phyloP scores from a whole-genome alignment of 2,329 filamentous ascomycete genomes.

The Botrytis aclada region DNA sequence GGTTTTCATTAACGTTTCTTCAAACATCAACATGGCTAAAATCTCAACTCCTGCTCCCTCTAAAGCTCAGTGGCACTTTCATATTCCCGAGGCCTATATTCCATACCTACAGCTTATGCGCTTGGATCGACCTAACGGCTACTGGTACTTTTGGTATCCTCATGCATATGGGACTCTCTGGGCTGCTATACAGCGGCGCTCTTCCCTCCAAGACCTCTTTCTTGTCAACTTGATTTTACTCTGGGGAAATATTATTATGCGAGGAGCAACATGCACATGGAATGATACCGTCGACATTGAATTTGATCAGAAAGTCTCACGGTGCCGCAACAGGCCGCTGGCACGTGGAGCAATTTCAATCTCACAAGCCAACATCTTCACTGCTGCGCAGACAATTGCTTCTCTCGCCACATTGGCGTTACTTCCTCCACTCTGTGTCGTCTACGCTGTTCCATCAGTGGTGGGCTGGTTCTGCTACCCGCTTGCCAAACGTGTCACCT shows the following conservation, averaged over 20 bases:
- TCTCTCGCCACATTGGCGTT: neutral
- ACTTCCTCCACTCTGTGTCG: neutral
- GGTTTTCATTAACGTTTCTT: too few relatives aligned
- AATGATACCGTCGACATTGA: constrained; percentile 13
- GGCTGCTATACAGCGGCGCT: too few relatives aligned
- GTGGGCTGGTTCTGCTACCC: constrained; percentile 11
- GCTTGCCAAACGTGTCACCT: constrained; percentile 17
- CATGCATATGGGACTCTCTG: too few relatives aligned
- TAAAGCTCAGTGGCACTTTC: too few relatives aligned
- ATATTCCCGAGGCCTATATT: too few relatives aligned
- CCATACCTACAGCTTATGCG: too few relatives aligned
- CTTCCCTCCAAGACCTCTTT: too few relatives aligned
- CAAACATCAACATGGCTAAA: too few relatives aligned
- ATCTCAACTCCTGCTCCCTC: too few relatives aligned
- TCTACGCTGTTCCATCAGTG: neutral
- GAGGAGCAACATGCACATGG: constrained; percentile 11
- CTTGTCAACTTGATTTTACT: too few relatives aligned
- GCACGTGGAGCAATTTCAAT: neutral
- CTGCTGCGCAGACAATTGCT: neutral
- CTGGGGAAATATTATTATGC: neutral
- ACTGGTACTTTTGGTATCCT: too few relatives aligned
- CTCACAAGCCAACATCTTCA: neutral
- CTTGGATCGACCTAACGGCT: too few relatives aligned
- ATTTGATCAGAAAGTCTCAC: neutral
- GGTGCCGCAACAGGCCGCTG: constrained; percentile 1